Percentiles rank a stretch among this genome's conserved stretches.
Conservation (phyloP, 2,329 filamentous ascomycete genomes). For the Lasiodiplodia sp. region DNA sequence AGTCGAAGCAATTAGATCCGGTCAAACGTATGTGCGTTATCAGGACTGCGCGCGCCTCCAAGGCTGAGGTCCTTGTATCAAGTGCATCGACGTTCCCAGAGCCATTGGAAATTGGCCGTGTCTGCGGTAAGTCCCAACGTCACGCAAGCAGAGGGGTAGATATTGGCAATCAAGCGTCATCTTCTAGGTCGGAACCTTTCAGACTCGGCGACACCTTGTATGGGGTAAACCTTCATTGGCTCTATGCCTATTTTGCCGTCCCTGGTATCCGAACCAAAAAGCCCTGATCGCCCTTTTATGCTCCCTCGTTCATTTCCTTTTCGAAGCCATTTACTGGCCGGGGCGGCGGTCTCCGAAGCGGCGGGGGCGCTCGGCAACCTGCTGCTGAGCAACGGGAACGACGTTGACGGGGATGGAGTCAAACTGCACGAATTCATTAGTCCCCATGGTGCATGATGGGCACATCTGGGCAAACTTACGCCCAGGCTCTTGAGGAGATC, state of each 20-base stretch:
- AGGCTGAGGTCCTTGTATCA: not conserved
- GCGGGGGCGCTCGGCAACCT: conserved; percentile 81
- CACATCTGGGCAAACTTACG: conserved; percentile 68
- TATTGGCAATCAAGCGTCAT: conserved; percentile 94
- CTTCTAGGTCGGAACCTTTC: conserved; percentile 55
- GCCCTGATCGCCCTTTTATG: conserved; percentile 26
- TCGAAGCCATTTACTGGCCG: conserved; percentile 34
- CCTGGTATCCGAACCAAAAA: conserved; percentile 37
- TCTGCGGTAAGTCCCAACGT: conserved; percentile 6
- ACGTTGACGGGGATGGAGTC: conserved; percentile 98
- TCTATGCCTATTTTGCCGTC: conserved; percentile 45
- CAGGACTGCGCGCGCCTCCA: not conserved
- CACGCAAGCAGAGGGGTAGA: conserved; percentile 5
- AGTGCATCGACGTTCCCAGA: not conserved
- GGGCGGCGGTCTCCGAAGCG: conserved; percentile 73
- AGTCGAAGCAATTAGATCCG: not conserved
- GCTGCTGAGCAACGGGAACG: conserved; percentile 86
- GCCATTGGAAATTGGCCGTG: not conserved
- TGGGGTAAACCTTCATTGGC: conserved; percentile 44
- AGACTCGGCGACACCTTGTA: conserved; percentile 91
- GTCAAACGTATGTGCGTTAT: not conserved
- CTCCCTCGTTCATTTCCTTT: conserved; percentile 40
- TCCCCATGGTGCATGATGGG: not conserved
- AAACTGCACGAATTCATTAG: conserved; percentile 68
- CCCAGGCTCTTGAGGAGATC: conserved; percentile 98